Evolutionary conservation across 495 filamentous ascomycete genomes (phyloP).

Genomic region (Penicillium canescens): DNA sequence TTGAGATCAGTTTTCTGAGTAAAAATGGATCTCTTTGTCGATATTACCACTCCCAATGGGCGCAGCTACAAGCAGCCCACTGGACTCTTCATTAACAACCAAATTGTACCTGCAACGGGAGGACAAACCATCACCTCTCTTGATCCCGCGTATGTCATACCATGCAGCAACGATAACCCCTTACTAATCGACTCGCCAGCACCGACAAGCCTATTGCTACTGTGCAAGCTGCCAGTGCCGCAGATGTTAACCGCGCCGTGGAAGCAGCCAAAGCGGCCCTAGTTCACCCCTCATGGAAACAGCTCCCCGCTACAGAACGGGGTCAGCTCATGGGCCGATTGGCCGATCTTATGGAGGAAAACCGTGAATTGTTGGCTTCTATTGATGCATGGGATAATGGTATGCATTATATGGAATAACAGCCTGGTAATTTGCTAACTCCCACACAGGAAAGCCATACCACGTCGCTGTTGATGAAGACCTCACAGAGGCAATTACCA

Average conservation of each 20-base stretch:
- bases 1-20: not conserved
- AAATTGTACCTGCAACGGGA: slow-evolving; percentile 74
- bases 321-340: slow-evolving; percentile 75
- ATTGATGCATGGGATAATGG: slow-evolving; percentile 97
- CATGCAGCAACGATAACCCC: no score
- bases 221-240: slow-evolving; percentile 75
- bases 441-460: slow-evolving; percentile 64
- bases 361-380: slow-evolving; percentile 75
- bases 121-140: slow-evolving; percentile 74
- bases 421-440: slow-evolving; percentile 4
- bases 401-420: slow-evolving; percentile 1
- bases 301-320: slow-evolving; percentile 70
- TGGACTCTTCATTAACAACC: slow-evolving; percentile 95
- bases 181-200: slow-evolving; percentile 59
- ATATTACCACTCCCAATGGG: slow-evolving; percentile 89
- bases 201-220: slow-evolving; percentile 81
- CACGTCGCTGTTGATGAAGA: slow-evolving; percentile 70
- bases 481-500: slow-evolving; percentile 64
- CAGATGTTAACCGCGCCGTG: slow-evolving; percentile 85
- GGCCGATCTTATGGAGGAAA: slow-evolving; percentile 66
- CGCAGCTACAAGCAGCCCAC: slow-evolving; percentile 72
- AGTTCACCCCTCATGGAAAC: slow-evolving; percentile 73
- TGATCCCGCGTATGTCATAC: slow-evolving; percentile 58
- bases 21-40: slow-evolving; percentile 37
- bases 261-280: slow-evolving; percentile 79